Evolutionary conservation across 2,329 filamentous ascomycete species (phyloP).

Genomic region (Trichoderma cornu-damae): DNA sequence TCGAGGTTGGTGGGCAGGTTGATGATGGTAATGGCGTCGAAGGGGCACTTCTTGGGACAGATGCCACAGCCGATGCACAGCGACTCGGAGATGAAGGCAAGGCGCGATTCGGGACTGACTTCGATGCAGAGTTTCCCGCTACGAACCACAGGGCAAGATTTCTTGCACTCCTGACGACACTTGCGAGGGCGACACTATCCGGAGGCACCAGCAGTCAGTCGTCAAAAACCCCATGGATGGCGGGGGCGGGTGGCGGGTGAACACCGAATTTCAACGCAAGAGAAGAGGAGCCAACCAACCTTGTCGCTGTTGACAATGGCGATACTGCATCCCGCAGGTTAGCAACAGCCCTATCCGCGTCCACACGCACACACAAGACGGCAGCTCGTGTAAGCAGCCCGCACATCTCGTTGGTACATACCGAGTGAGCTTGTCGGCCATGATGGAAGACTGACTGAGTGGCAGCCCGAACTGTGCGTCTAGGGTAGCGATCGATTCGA

Average conservation of each 20-base stretch:
- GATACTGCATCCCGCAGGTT: constrained; percentile 59
- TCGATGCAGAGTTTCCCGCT: constrained; percentile 98
- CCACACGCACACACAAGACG: not conserved
- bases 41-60: constrained; percentile 98
- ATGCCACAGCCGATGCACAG: constrained; percentile 99
- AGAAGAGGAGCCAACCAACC: constrained; percentile 57
- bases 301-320: constrained; percentile 99
- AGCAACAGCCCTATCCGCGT: constrained; percentile 24
- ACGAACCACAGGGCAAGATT: constrained; percentile 94
- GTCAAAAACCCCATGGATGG: constrained; percentile 22
- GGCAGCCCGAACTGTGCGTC: not conserved
- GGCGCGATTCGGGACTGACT: constrained; percentile 79
- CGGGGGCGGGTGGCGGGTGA: constrained; percentile 27
- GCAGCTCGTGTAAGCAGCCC: not conserved
- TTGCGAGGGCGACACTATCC: constrained; percentile 50
- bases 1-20: constrained; percentile 99
- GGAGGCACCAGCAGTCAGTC: constrained; percentile 29
- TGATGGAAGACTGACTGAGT: constrained; percentile 50
- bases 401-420: constrained; percentile 44
- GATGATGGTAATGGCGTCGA: constrained; percentile 99
- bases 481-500: constrained; percentile 11
- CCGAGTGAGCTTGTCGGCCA: constrained; percentile 95
- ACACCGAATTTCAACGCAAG: constrained; percentile 13
- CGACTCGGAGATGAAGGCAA: constrained; percentile 95
- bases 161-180: constrained; percentile 99